A percentile compares a stretch with the other conserved stretches of the same genome.
Evolutionary conservation across 805 yeast genomes (phyloP).

Genomic region (Metschnikowia picachoensis): DNA sequence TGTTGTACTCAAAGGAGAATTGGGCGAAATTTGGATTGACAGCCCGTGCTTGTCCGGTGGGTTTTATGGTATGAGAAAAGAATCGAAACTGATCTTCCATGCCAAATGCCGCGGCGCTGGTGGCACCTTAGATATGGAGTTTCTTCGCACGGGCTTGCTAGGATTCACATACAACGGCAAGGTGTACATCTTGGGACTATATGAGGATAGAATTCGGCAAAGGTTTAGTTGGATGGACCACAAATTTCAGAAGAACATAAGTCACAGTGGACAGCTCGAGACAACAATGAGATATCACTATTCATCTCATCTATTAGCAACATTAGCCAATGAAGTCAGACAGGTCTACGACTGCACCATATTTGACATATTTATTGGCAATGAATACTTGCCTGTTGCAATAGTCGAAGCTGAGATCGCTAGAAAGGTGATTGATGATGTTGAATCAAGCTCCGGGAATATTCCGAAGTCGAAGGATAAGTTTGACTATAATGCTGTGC

Average conservation of each 20-base stretch:
- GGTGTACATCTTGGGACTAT: slow-evolving; percentile 81
- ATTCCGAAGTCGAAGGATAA: slow-evolving; percentile 15
- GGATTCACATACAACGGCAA: slow-evolving; percentile 89
- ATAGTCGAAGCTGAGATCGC: slow-evolving; percentile 68
- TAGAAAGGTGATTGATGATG: slow-evolving; percentile 33
- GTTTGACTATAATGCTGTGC: slow-evolving; percentile 34
- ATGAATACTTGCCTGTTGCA: slow-evolving; percentile 79
- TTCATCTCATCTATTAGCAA: slow-evolving; percentile 80
- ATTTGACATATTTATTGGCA: slow-evolving; percentile 76
- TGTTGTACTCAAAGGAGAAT: slow-evolving; percentile 68
- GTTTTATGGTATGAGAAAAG: slow-evolving; percentile 65
- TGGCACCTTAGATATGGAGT: slow-evolving; percentile 70
- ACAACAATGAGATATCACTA: slow-evolving; percentile 64
- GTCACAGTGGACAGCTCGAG: slow-evolving; percentile 32
- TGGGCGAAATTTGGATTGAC: slow-evolving; percentile 98
- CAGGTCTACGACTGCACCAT: slow-evolving; percentile 87
- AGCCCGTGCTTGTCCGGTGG: slow-evolving; percentile 89
- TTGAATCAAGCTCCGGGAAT: slow-evolving; percentile 18
- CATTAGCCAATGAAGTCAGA: slow-evolving; percentile 76
- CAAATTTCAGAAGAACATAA: slow-evolving; percentile 28
- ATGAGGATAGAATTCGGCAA: slow-evolving; percentile 88
- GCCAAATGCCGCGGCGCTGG: slow-evolving; percentile 73
- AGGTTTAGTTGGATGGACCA: slow-evolving; percentile 63
- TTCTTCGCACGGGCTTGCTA: slow-evolving; percentile 82
- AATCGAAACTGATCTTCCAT: slow-evolving; percentile 73